Base-by-base conservation (phyloP, 2,329 filamentous ascomycete genomes). In the Cladosporium sp. region DNA sequence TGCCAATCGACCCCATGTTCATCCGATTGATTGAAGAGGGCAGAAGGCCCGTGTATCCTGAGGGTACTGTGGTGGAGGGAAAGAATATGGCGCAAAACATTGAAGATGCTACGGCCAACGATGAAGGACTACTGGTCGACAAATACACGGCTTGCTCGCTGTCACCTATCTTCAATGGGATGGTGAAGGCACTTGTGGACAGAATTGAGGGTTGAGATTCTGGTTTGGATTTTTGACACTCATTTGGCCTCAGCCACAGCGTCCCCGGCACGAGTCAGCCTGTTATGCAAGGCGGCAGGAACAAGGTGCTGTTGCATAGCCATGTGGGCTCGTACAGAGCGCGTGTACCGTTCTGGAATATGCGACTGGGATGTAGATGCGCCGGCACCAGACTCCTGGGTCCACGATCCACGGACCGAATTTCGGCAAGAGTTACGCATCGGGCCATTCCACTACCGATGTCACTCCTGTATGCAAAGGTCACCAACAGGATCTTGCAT, bases 1-100 rank as follows among this genome's bases (percentile, higher is more conserved):
- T 98, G 43, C 95, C 95, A 1, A 93, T 99, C 74, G 95, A 99
- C 79, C 91, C 93, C 23, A 91, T 93, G 73, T 97, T 98, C 76
- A 91, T 95, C 56, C 86, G 90, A 70, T 79, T 99, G 73, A 87
- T 99, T 49, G 94, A 98, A 77, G 92, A 91, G 66, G 83, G 82
- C 7, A 79, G 86, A 83, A 74, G 78, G 68, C 91, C 91, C 16
- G 81, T 81, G 18, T 93, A 93, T 75, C 90, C 90, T 0, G 80
- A 85, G 65, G 90, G 91, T 1, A 92, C 89, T 1, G 73, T 82
- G 32, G 79, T 91, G 30, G 81, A 85, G 66, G 88, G 88, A 1
- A 77, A 82, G 65, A 83, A 87, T 65, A 77, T 72, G 72, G 68
- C 70, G 57, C 65, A 66, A 23, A 70, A 66, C 48, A 65, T 73